Base-by-base conservation (phyloP, 257 asterid genomes). In the Ophiorrhiza pumila region DNA sequence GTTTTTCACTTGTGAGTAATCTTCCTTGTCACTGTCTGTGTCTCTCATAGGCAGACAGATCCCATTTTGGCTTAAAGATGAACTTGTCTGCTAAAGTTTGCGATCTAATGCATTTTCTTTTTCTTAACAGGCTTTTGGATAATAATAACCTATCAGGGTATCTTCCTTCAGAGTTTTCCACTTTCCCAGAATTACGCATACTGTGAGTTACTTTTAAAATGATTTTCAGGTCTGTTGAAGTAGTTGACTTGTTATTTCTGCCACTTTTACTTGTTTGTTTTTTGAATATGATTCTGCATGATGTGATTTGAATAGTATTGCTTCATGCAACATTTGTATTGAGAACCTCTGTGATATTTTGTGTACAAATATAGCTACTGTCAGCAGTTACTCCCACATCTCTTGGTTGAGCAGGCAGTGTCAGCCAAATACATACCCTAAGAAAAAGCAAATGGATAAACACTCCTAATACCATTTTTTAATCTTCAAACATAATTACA, bases 101-200 rank as follows among this genome's bases (percentile, higher is more conserved):
- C 41, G 65, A 46, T 69, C 74, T 39, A 15, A 68, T 11, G n/a
- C 3, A 32, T 6, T 20, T 49, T 41, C 22, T 2, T 74, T 27
- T 35, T 57, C 49, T 31, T 49, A 37, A 67, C 83, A 82, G 88
- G 84, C 84, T 84, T 68, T 62, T 84, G 73, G 88, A 84, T 71
- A 92, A 85, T 77, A 92, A 92, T 79, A 59, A 85, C 63, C 77
- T 92, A 53, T 76, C 92, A 8, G 98, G 98, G 32, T 79, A 75
- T 79, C 96, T 92, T 80, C 88, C 84, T 25, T 72, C 85, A n/a
- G 80, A 77, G 76, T 73, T 81, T 43, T 77, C 85, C 63, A 65
- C 57, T 17, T 55, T 84, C 11, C 72, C 78, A 64, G 71, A 68
- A 3, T 52, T 82, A 71, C 68, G 68, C 37, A 81, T 84, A 71